A percentile compares a stretch with the other conserved stretches of the same genome.
phyloP scores from a whole-genome alignment of 768 basidiomycete genomes.

The Lactifluus hygrophoroides region DNA sequence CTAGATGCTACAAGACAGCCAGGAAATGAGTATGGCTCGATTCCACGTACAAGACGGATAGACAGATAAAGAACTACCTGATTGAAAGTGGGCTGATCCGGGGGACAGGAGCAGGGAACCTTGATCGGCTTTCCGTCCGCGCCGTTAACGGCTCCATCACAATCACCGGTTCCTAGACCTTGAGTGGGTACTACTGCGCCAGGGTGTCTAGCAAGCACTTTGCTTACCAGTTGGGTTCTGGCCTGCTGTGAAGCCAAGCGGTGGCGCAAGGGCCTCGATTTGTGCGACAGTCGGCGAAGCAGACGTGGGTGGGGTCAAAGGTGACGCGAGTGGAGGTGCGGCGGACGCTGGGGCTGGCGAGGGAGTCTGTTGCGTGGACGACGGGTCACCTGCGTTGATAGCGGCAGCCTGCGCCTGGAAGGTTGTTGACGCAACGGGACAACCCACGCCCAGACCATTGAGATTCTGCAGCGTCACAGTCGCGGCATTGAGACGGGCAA shows the following conservation, averaged over 20 bases:
- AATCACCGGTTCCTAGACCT: constrained; percentile 15
- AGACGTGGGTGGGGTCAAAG: background rate
- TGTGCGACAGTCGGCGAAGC: background rate
- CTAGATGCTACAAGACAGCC: constrained; percentile 1
- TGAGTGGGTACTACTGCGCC: background rate
- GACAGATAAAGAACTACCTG: constrained; percentile 9
- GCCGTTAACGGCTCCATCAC: constrained; percentile 25
- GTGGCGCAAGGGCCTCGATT: constrained; percentile 22
- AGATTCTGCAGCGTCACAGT: constrained; percentile 66
- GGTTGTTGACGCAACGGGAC: constrained; percentile 57
- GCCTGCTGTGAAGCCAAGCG: constrained; percentile 23
- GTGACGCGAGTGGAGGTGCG: background rate
- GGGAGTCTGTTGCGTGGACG: background rate
- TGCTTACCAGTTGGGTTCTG: constrained; percentile 23
- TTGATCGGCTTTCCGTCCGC: constrained; percentile 30
- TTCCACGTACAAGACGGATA: background rate
- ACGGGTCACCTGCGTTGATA: background rate
- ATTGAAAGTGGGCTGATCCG: constrained; percentile 28
- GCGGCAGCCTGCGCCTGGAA: constrained; percentile 33
- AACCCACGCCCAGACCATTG: constrained; percentile 55
- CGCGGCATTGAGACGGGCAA: constrained; percentile 43
- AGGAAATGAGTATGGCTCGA: background rate
- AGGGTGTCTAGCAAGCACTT: background rate
- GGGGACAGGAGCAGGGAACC: constrained; percentile 37
- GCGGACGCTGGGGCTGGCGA: background rate